These are phyloP conservation scores for Corynascus novoguineensis DNA, from an alignment of 495 filamentous ascomycete species.

Conservation along the genomic window DNA sequence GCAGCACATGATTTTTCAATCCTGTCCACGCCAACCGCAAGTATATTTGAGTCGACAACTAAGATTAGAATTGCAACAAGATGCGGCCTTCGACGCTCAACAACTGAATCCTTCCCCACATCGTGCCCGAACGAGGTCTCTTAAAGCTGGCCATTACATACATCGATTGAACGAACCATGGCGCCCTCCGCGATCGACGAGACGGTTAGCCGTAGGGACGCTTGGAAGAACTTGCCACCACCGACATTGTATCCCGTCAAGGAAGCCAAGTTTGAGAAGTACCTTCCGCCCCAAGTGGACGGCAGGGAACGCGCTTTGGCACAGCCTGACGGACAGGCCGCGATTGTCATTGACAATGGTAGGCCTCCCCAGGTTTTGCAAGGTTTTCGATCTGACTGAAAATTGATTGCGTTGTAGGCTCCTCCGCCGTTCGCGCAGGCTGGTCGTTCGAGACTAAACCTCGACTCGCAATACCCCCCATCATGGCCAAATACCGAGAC, in stretches of 20 bases:
- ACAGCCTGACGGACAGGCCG: constrained; percentile 42
- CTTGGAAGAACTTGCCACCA: constrained; percentile 40
- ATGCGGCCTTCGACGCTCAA: constrained; percentile 7
- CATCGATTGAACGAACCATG: constrained; percentile 26
- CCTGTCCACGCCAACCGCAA: neutral
- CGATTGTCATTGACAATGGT: constrained; percentile 99
- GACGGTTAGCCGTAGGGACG: constrained; percentile 29
- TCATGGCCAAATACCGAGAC: constrained; percentile 90
- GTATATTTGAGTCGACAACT: neutral
- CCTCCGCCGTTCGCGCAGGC: constrained; percentile 81
- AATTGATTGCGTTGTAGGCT: constrained; percentile 49
- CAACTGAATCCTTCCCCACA: neutral
- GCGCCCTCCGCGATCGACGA: constrained; percentile 41
- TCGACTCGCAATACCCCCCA: constrained; percentile 72
- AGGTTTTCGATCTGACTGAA: constrained; percentile 3
- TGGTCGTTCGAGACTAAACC: constrained; percentile 87
- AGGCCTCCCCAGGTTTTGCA: constrained; percentile 7
- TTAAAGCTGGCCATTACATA: neutral
- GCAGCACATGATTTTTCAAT: neutral
- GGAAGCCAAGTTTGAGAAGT: constrained; percentile 76
- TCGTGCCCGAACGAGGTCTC: neutral
- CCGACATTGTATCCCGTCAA: constrained; percentile 48
- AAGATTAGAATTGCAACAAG: too few relatives aligned
- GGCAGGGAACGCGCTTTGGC: constrained; percentile 58
- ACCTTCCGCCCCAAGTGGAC: constrained; percentile 59